These are phyloP conservation scores for Fusarium palustre DNA, from an alignment of 2,329 filamentous ascomycete species.

Conservation along the genomic window DNA sequence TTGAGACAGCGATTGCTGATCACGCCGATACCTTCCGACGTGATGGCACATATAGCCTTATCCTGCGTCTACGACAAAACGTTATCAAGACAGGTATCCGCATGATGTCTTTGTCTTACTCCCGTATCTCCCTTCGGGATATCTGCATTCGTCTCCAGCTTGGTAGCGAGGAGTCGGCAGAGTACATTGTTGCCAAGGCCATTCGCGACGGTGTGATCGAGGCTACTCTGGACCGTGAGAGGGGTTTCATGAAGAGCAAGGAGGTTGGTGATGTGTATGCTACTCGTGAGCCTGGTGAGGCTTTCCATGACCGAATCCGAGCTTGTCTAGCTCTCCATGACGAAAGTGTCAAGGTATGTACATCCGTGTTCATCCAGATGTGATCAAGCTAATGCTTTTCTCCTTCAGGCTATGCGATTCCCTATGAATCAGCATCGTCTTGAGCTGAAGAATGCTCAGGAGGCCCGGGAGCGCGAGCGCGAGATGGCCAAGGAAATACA, in stretches of 20 bases:
- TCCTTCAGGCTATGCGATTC: slow-evolving; percentile 88
- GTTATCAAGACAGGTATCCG: slow-evolving; percentile 99
- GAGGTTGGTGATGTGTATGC: slow-evolving; percentile 96
- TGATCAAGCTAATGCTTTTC: slow-evolving; percentile 30
- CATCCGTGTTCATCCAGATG: background rate
- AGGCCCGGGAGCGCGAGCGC: slow-evolving; percentile 94
- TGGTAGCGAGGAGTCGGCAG: slow-evolving; percentile 95
- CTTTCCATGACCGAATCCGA: slow-evolving; percentile 95
- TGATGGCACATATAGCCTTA: slow-evolving; percentile 95
- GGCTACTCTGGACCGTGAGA: slow-evolving; percentile 91
- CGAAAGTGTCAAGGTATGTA: slow-evolving; percentile 90
- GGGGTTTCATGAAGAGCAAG: slow-evolving; percentile 98
- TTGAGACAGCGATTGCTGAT: slow-evolving; percentile 85
- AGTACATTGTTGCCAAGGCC: slow-evolving; percentile 99
- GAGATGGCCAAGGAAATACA: slow-evolving; percentile 99
- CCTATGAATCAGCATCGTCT: slow-evolving; percentile 99
- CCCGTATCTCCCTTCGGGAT: slow-evolving; percentile 94
- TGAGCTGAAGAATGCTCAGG: slow-evolving; percentile 97
- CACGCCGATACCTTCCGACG: slow-evolving; percentile 88
- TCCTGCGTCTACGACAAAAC: slow-evolving; percentile 94
- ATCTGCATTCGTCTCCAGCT: slow-evolving; percentile 96
- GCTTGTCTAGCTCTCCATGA: slow-evolving; percentile 94
- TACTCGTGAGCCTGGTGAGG: slow-evolving; percentile 93
- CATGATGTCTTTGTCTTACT: slow-evolving; percentile 99
- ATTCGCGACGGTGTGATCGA: slow-evolving; percentile 98